A percentile compares a stretch with the other conserved stretches of the same genome.
Conservation (phyloP, 371 early-diverging fungal genomes). For the Mortierella sp. region DNA sequence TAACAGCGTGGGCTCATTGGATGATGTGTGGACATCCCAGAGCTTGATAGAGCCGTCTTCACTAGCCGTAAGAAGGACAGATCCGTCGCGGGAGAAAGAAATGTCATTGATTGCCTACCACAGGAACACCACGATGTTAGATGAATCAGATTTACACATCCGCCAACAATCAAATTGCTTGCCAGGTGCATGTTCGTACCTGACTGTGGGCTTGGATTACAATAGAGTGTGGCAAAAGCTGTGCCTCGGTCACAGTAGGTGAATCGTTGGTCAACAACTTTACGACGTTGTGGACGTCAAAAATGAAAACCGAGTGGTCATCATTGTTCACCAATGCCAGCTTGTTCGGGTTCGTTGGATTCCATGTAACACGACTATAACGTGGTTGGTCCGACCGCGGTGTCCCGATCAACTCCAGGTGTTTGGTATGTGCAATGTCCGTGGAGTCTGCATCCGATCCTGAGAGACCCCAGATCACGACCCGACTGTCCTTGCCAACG, state of each 20-base stretch:
- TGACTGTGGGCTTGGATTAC: constrained; percentile 50
- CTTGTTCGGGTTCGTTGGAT: constrained; percentile 26
- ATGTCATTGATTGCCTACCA: constrained; percentile 54
- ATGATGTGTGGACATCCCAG: constrained; percentile 25
- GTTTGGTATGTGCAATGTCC: constrained; percentile 46
- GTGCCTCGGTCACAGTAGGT: constrained; percentile 25
- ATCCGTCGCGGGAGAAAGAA: constrained; percentile 56
- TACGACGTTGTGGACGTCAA: constrained; percentile 33
- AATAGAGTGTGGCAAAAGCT: constrained; percentile 27
- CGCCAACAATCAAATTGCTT: not conserved
- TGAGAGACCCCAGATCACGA: constrained; percentile 57
- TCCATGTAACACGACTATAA: constrained; percentile 46
- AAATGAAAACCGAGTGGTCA: constrained; percentile 38
- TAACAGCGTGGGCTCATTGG: constrained; percentile 20
- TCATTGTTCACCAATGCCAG: constrained; percentile 55
- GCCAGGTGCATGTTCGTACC: constrained; percentile 8
- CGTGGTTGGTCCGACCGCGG: constrained; percentile 37
- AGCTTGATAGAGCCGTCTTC: constrained; percentile 54
- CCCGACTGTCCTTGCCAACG: constrained; percentile 51
- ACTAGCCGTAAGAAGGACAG: constrained; percentile 55
- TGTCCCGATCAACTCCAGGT: constrained; percentile 29
- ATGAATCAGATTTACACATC: not conserved
- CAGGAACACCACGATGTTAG: not conserved
- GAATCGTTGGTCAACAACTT: constrained; percentile 18
- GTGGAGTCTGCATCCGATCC: constrained; percentile 48